Evolutionary conservation across 2,329 filamentous ascomycete genomes (phyloP).

Genomic region (Pestalotiopsis sp.): DNA sequence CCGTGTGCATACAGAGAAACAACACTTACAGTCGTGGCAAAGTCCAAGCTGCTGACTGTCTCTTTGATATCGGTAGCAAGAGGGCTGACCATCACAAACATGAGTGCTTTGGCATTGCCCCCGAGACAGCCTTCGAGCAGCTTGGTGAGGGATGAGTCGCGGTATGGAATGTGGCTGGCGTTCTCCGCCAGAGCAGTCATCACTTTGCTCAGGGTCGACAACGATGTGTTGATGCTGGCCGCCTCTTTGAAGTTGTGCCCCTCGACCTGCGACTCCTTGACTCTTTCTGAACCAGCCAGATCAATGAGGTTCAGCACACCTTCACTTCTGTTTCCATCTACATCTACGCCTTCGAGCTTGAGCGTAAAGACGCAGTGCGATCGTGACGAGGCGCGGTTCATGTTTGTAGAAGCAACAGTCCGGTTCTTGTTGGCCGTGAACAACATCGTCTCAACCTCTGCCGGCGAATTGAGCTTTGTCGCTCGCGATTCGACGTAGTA

Average conservation of each 20-base stretch:
- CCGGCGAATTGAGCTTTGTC: conserved; percentile 71
- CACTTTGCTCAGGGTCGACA: conserved; percentile 20
- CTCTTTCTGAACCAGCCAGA: conserved; percentile 87
- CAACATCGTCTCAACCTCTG: conserved; percentile 80
- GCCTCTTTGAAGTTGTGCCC: conserved; percentile 23
- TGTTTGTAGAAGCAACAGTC: conserved; percentile 93
- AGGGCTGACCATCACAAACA: conserved; percentile 33
- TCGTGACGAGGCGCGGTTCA: conserved; percentile 91
- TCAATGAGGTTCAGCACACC: conserved; percentile 96
- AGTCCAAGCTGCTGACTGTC: conserved; percentile 19
- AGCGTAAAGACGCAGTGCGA: conserved; percentile 97
- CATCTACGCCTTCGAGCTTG: conserved; percentile 73
- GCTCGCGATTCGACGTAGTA: conserved; percentile 31
- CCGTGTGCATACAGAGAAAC: neutral
- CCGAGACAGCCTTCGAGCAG: conserved; percentile 26
- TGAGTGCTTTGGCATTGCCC: conserved; percentile 27
- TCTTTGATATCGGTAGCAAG: conserved; percentile 20
- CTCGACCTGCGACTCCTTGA: conserved; percentile 39
- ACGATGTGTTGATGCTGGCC: conserved; percentile 25
- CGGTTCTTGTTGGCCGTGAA: conserved; percentile 82
- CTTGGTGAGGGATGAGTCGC: conserved; percentile 23
- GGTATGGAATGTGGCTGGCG: conserved; percentile 17
- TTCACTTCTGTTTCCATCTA: conserved; percentile 74
- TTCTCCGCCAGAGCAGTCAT: conserved; percentile 21
- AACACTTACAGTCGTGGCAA: conserved; percentile 18